Evolutionary conservation across 2,329 filamentous ascomycete species (phyloP).

Genomic region (Beauveria medogensis): DNA sequence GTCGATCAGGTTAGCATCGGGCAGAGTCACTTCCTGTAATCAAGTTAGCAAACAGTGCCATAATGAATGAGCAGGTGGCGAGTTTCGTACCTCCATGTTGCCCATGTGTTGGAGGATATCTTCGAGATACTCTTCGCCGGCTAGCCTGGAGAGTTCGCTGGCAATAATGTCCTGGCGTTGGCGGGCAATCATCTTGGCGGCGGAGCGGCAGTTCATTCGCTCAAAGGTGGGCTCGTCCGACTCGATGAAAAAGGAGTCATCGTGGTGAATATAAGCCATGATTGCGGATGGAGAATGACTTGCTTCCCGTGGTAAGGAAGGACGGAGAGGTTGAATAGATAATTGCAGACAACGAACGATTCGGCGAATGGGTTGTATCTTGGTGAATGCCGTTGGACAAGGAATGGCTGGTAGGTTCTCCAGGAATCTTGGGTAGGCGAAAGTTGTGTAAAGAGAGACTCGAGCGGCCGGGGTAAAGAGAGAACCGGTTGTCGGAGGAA

Average conservation of each 20-base stretch:
- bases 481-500: conserved; percentile 32
- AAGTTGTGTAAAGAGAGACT: conserved; percentile 31
- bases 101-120: conserved; percentile 93
- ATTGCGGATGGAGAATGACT: conserved; percentile 15
- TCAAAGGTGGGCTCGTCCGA: conserved; percentile 40
- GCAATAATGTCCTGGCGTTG: conserved; percentile 82
- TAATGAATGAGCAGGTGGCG: too few species aligned
- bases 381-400: conserved; percentile 25
- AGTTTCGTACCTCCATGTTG: conserved; percentile 69
- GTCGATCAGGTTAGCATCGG: conserved; percentile 95
- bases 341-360: conserved; percentile 19
- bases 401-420: conserved; percentile 43
- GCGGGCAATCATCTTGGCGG: conserved; percentile 68
- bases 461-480: conserved; percentile 23
- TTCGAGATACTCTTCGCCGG: conserved; percentile 85
- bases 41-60: conserved; percentile 23
- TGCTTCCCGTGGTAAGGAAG: conserved; percentile 6
- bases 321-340: conserved; percentile 14
- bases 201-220: conserved; percentile 65
- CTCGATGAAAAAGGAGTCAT: conserved; percentile 49
- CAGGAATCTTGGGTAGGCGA: conserved; percentile 42
- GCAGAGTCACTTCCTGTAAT: conserved; percentile 67
- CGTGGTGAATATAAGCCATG: conserved; percentile 39
- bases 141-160: conserved; percentile 77
- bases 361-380: conserved; percentile 11